Evolutionary conservation across 306 rosid genomes (phyloP).

Genomic region (Mimosa pudica): DNA sequence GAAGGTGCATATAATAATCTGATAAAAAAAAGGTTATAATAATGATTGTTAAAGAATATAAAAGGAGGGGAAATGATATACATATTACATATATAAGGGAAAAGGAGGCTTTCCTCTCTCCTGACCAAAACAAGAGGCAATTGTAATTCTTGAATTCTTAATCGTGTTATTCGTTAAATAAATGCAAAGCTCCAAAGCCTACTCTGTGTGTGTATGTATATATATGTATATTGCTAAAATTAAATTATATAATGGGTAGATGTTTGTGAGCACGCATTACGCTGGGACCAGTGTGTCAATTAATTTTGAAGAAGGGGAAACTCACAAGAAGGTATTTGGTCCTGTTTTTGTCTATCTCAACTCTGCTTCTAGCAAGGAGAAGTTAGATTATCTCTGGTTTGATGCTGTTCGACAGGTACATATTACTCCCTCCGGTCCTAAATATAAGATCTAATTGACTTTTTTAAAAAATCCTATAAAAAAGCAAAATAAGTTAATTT

Average conservation of each 20-base stretch:
- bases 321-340: slow-evolving; percentile 78
- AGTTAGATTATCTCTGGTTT: slow-evolving; percentile 51
- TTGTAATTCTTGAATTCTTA: no score
- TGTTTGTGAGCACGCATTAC: slow-evolving; percentile 81
- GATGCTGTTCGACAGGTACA: slow-evolving; percentile 68
- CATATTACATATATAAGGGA: no score
- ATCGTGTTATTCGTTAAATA: neutral
- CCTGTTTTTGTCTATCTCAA: slow-evolving; percentile 72
- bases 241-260: slow-evolving; percentile 38
- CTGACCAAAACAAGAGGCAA: no score
- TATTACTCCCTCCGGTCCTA: neutral
- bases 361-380: slow-evolving; percentile 27
- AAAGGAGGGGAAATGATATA: no score
- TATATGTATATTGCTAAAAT: neutral
- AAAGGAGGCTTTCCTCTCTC: no score
- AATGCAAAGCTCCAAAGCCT: neutral
- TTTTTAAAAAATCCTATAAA: no score
- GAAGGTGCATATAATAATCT: no score
- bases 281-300: slow-evolving; percentile 48
- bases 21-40: no score
- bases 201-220: no score
- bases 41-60: no score
- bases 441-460: no score
- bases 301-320: slow-evolving; percentile 56
- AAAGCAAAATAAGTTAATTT: no score